Evolutionary conservation across 139 green algal species (phyloP).

Genomic region (Chlorella sp.): DNA sequence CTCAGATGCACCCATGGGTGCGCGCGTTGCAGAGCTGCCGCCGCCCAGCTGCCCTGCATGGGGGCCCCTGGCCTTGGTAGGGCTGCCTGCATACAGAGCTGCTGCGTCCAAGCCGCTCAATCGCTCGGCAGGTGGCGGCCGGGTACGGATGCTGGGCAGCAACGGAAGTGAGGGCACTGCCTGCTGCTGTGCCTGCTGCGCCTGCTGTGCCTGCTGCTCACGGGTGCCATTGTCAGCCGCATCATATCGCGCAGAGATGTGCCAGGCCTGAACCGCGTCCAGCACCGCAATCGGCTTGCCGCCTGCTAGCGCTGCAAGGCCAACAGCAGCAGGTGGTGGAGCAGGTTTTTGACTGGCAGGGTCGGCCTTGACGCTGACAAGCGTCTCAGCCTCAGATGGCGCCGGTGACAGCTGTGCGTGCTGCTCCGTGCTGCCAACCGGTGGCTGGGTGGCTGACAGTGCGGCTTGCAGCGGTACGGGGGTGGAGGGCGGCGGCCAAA

Average conservation of each 20-base stretch:
- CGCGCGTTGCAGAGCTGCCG: not conserved
- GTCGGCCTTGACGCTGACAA: not conserved
- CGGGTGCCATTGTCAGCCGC: not conserved
- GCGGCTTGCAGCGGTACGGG: not conserved
- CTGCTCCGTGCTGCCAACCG: no score
- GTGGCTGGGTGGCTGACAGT: not conserved
- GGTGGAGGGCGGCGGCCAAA: constrained; percentile 10
- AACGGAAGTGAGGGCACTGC: not conserved
- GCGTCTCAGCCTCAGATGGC: not conserved
- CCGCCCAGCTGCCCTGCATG: not conserved
- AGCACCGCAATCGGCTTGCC: not conserved
- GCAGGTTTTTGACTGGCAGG: not conserved
- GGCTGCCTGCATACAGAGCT: constrained; percentile 8
- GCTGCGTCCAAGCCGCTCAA: not conserved
- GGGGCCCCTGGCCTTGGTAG: not conserved
- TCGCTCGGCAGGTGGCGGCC: no score
- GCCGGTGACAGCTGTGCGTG: not conserved
- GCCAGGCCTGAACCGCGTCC: not conserved
- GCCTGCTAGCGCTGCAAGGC: not conserved
- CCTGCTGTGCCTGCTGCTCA: not conserved
- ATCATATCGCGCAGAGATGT: not conserved
- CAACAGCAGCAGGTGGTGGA: not conserved
- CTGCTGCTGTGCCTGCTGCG: constrained; percentile 1
- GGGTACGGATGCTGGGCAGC: not conserved
- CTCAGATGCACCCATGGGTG: not conserved